Evolutionary conservation across 176 grass and related monocot genomes (phyloP).

Genomic region (Oryza officinalis): DNA sequence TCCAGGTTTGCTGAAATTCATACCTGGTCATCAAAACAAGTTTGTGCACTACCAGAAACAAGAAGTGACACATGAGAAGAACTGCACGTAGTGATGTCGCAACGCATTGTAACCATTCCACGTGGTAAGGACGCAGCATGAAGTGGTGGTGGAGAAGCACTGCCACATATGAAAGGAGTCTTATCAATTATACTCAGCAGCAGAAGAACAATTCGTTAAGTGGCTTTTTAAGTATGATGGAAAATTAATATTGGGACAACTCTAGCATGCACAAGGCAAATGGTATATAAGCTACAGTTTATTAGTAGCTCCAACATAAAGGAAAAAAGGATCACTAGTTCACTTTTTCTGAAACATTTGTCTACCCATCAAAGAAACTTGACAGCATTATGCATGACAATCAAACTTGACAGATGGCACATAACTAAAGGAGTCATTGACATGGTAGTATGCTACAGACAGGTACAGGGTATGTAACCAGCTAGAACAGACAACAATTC

Average conservation of each 20-base stretch:
- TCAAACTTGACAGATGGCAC: neutral
- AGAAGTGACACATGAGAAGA: slow-evolving; percentile 89
- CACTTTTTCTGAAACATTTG: neutral
- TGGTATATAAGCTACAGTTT: slow-evolving; percentile 13
- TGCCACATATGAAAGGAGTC: slow-evolving; percentile 39
- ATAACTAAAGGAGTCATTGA: neutral
- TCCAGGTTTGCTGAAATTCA: slow-evolving; percentile 20
- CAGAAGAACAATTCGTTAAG: slow-evolving; percentile 24
- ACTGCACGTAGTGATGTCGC: slow-evolving; percentile 88
- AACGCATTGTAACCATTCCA: slow-evolving; percentile 97
- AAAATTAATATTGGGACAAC: neutral
- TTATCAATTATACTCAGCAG: slow-evolving; percentile 13
- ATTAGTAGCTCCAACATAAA: slow-evolving; percentile 21
- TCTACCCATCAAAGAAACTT: neutral
- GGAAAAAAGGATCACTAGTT: neutral
- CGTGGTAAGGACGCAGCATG: slow-evolving; percentile 88
- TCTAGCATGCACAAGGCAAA: slow-evolving; percentile 8
- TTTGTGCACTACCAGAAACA: slow-evolving; percentile 96
- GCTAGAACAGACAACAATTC: slow-evolving; percentile 17
- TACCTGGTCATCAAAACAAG: slow-evolving; percentile 98
- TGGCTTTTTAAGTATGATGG: neutral
- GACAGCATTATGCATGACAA: neutral
- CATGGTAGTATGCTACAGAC: neutral
- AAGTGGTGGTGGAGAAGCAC: slow-evolving; percentile 83
- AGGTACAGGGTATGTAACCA: slow-evolving; percentile 14